Base-by-base conservation (phyloP, 2,329 filamentous ascomycete species). In the Pleomassaria siparia region DNA sequence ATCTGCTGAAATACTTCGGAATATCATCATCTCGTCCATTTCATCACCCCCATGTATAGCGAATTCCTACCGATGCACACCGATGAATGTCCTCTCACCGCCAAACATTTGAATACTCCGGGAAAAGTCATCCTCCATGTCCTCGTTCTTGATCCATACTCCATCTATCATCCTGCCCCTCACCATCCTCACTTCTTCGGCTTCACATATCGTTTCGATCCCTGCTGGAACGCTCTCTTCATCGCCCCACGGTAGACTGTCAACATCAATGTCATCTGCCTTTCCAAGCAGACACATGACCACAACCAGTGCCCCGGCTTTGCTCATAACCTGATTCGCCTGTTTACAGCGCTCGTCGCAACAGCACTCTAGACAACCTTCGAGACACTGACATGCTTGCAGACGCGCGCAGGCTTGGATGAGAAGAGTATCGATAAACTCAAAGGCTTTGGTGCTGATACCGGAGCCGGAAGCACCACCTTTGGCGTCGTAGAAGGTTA, bases 401-500 rank as follows among this genome's bases (percentile, higher is more conserved):
- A 97, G 84, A 7, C 94, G 79, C 47, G 83, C 78, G 29, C 94
- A 80, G 0, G 91, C 92, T 63, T 91, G 86, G 16, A 75, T 75
- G 1, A 97, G 78, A 26, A 97, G 74, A 26, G 87, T 68, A 61
- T 96, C 90, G 16, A 96, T 79, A 63, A 95, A 95, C 62, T 97
- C 92, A 62, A 97, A 97, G 0, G 91, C 92, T 66, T 96, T 96
- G 30, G 87, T 88, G 52, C 87, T 90, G 58, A 96, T 95, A 0
- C 94, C 94, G 0, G 84, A 87, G 0, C 92, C 92, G 35, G 83
- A 81, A 0, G 87, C 80, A 0, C 92, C 92, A 7, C 94, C 94
- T 71, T 95, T 96, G 2, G 90, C 87, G 67, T 97, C 94, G 71
- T 97, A 99, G 63, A 99, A 96, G 0, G 90, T 96, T 40, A 99